Conservation (phyloP, 2,329 filamentous ascomycete species). For the Bisporella sp. region DNA sequence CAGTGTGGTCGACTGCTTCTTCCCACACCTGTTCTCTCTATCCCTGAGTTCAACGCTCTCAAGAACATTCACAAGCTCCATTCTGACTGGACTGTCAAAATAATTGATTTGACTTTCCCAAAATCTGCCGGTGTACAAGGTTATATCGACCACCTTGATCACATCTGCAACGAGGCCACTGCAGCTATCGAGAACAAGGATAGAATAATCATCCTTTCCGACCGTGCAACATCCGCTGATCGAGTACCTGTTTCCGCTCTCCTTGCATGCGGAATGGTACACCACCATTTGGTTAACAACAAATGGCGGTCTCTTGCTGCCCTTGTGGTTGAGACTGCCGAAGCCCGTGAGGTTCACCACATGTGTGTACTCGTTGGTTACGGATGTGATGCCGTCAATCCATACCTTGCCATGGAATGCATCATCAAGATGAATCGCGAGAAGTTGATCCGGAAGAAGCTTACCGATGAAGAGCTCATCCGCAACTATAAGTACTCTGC, state of each 20-base stretch:
- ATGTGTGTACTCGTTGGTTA: constrained; percentile 98
- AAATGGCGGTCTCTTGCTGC: constrained; percentile 90
- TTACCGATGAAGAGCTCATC: constrained; percentile 75
- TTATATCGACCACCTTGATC: constrained; percentile 80
- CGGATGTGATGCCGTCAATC: constrained; percentile 89
- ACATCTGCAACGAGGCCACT: constrained; percentile 79
- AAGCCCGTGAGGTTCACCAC: constrained; percentile 95
- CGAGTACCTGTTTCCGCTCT: constrained; percentile 81
- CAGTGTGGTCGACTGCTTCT: constrained; percentile 83
- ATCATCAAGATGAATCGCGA: constrained; percentile 96
- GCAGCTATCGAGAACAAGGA: constrained; percentile 77
- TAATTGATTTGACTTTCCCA: constrained; percentile 88
- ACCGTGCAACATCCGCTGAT: constrained; percentile 75
- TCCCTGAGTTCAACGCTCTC: constrained; percentile 84
- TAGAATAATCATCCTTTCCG: constrained; percentile 82
- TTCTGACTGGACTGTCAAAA: constrained; percentile 78
- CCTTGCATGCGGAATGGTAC: constrained; percentile 85
- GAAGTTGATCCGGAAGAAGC: constrained; percentile 83
- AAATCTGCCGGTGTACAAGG: constrained; percentile 77
- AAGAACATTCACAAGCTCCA: constrained; percentile 69
- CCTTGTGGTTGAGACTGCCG: constrained; percentile 83
- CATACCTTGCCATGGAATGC: constrained; percentile 92
- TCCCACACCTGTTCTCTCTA: constrained; percentile 81
- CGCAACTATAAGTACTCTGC: constrained; percentile 96
- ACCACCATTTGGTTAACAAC: constrained; percentile 92